Evolutionary conservation across 2,329 filamentous ascomycete species (phyloP), one percentile per base, ranked within the genome.

Genomic region (Teratosphaeria gauchensis): DNA sequence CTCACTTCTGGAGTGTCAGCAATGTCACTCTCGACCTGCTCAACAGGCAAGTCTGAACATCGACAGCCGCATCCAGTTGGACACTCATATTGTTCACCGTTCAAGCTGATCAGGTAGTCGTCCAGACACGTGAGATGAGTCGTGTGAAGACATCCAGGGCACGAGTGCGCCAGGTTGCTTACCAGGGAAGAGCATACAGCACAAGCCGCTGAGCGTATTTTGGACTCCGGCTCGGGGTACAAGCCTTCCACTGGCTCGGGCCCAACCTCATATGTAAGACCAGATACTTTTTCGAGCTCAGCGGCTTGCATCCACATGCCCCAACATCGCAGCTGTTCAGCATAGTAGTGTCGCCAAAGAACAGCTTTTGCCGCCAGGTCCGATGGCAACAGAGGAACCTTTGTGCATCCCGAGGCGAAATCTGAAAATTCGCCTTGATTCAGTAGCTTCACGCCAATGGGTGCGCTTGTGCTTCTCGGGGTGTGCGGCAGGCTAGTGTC

Each of bases 241-340:
- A 42, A 2, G 19, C 30, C 24, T 31, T 2, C 2, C 48, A 9
- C 8, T 46, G 21, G 35, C 24, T 55, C 31, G 4, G 33, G 35
- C 7, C 38, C 19, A 14, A 38, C 12, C 24, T 30, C 1, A 72
- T 70, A 9, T 51, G 72, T 68, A 4, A 77, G 65, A 0, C 76
- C 75, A 55, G 80, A 78, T 59, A 82, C 80, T 63, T 84, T 84
- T 30, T 84, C 73, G 1, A 86, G 73, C 68, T 86, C 83, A 14
- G 80, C 78, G 55, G 79, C 76, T 62, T 81, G 74, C 24, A 81
- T 75, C 12, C 77, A 73, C 11, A 86, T 64, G 12, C 77, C 78
- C 84, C 83, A 86, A 8, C 80, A 77, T n/a, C 78, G 78, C 4
- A 86, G 75, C 58, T 84, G 73, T 54, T 83, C 74, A 3, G 84